These are phyloP conservation scores for Arabidopsis hybrid DNA, from an alignment of 441 rosid species.

Conservation along the genomic window DNA sequence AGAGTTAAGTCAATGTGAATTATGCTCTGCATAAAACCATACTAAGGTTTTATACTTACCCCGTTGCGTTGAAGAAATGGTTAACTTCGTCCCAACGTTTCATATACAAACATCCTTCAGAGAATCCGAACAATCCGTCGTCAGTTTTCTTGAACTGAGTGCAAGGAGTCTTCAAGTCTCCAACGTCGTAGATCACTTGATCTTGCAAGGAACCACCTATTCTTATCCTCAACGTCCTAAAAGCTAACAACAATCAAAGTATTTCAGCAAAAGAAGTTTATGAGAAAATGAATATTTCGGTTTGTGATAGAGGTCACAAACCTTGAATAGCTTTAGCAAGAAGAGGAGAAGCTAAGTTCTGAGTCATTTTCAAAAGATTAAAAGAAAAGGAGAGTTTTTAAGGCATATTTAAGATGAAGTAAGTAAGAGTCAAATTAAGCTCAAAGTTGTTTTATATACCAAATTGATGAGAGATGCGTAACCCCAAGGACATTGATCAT, in stretches of 20 bases:
- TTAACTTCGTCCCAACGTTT: slow-evolving; percentile 90
- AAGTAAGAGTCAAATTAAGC: slow-evolving; percentile 7
- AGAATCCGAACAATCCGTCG: slow-evolving; percentile 83
- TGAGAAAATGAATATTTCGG: background rate
- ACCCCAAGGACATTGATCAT: slow-evolving; percentile 92
- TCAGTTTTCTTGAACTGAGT: slow-evolving; percentile 69
- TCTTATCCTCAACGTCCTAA: slow-evolving; percentile 79
- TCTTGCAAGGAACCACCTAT: slow-evolving; percentile 98
- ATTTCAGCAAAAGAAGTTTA: background rate
- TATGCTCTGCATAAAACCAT: slow-evolving; percentile 1
- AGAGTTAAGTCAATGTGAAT: background rate
- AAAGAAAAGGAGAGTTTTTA: slow-evolving; percentile 19
- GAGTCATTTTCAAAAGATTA: slow-evolving; percentile 38
- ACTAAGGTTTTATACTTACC: slow-evolving; percentile 49
- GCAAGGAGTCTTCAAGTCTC: slow-evolving; percentile 66
- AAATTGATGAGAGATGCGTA: slow-evolving; percentile 74
- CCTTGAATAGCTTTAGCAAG: slow-evolving; percentile 88
- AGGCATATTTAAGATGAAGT: background rate
- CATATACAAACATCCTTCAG: slow-evolving; percentile 91
- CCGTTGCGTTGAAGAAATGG: slow-evolving; percentile 60
- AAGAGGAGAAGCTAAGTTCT: slow-evolving; percentile 84
- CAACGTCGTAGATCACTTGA: slow-evolving; percentile 82
- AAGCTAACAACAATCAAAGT: slow-evolving; percentile 58
- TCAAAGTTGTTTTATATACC: slow-evolving; percentile 50
- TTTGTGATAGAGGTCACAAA: slow-evolving; percentile 41